These are phyloP conservation scores for Aspergillus hancockii DNA, from an alignment of 495 filamentous ascomycete species.

Conservation along the genomic window DNA sequence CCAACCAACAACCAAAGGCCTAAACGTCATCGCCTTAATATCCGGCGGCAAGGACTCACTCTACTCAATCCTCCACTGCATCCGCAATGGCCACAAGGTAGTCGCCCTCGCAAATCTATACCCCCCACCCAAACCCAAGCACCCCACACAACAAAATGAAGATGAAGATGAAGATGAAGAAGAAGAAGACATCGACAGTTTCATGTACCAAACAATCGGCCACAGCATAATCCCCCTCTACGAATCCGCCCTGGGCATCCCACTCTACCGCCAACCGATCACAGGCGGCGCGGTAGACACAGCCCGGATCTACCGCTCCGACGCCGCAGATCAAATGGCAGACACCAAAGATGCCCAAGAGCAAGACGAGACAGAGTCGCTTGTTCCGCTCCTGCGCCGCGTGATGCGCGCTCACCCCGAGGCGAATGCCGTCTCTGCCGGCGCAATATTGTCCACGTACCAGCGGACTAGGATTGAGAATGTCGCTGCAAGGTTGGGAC, in stretches of 20 bases:
- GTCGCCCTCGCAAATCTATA: slow-evolving; percentile 88
- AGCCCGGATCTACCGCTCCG: slow-evolving; percentile 29
- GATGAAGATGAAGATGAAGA: slow-evolving; percentile 26
- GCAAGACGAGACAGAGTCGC: slow-evolving; percentile 83
- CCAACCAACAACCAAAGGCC: slow-evolving; percentile 22
- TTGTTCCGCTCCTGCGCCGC: slow-evolving; percentile 68
- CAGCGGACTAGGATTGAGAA: slow-evolving; percentile 93
- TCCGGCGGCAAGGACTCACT: slow-evolving; percentile 98
- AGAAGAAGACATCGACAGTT: slow-evolving; percentile 82
- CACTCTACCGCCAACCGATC: slow-evolving; percentile 78
- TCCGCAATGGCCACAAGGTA: slow-evolving; percentile 79
- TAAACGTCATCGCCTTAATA: slow-evolving; percentile 88
- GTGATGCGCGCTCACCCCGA: slow-evolving; percentile 67
- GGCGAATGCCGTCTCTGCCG: slow-evolving; percentile 82
- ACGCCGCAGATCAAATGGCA: slow-evolving; percentile 19
- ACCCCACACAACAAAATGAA: background rate
- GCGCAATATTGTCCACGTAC: slow-evolving; percentile 92
- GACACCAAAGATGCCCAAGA: background rate
- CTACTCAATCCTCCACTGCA: slow-evolving; percentile 87
- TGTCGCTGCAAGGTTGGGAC: slow-evolving; percentile 72
- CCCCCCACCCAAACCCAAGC: slow-evolving; percentile 40
- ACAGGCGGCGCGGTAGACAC: slow-evolving; percentile 64
- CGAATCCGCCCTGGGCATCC: slow-evolving; percentile 69
- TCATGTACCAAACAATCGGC: slow-evolving; percentile 99
- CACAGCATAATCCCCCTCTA: slow-evolving; percentile 87